These are phyloP conservation scores for Mycena vulgaris DNA, from an alignment of 768 basidiomycete genomes.

Conservation along the genomic window DNA sequence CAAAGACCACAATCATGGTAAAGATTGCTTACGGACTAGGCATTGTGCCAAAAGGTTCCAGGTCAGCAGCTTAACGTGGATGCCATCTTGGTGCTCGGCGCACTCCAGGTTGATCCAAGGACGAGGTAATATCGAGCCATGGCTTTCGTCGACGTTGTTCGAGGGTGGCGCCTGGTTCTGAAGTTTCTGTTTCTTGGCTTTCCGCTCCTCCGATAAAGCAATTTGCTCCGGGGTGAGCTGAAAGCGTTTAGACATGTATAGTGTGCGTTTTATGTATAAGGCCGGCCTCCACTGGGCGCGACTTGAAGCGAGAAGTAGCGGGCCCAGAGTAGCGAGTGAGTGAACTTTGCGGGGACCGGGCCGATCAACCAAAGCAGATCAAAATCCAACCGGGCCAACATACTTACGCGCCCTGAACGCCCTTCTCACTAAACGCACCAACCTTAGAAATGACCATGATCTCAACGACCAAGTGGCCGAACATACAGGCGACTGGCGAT, in stretches of 20 bases:
- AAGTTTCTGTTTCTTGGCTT: constrained; percentile 57
- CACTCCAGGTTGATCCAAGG: constrained; percentile 57
- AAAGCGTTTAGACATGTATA: constrained; percentile 40
- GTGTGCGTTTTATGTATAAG: background rate
- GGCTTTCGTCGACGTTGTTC: constrained; percentile 25
- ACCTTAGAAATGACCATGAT: too few species aligned
- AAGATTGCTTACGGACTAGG: constrained; percentile 74
- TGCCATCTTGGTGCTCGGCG: constrained; percentile 39
- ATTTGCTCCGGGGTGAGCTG: constrained; percentile 68
- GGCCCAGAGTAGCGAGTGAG: background rate
- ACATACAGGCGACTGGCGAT: too few species aligned
- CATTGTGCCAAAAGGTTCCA: constrained; percentile 92
- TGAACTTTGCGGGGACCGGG: background rate
- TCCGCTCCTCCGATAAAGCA: constrained; percentile 68
- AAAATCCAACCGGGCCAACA: too few species aligned
- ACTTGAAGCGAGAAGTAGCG: background rate
- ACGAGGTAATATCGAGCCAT: constrained; percentile 51
- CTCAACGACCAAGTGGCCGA: too few species aligned
- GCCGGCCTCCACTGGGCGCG: constrained; percentile 1
- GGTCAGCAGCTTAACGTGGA: constrained; percentile 73
- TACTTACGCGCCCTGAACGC: too few species aligned
- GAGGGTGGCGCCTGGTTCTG: constrained; percentile 36
- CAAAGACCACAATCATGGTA: background rate
- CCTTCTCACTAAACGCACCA: too few species aligned
- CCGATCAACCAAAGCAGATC: too few species aligned